phyloP scores from a whole-genome alignment of 192 early-diverging fungal genomes.

The Diversispora epigaea region DNA sequence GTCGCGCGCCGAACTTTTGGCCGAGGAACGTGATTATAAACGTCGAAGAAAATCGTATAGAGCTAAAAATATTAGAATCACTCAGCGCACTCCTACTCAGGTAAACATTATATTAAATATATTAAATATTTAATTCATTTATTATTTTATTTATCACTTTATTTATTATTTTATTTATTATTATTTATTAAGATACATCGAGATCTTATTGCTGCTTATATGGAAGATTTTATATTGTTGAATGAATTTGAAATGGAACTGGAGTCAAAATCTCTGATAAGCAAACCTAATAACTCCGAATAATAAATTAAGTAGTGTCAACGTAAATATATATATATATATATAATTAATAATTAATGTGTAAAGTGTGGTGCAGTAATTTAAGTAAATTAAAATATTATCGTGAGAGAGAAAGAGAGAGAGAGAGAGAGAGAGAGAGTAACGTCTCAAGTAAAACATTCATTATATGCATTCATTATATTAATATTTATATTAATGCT shows the following conservation, averaged over 20 bases:
- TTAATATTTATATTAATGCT: no score
- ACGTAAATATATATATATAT: no score
- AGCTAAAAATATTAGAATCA: conserved; percentile 34
- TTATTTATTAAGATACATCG: conserved; percentile 17
- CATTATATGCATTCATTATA: no score
- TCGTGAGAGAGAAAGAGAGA: no score
- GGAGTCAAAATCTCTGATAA: background rate
- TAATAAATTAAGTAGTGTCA: background rate
- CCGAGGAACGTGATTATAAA: conserved; percentile 35
- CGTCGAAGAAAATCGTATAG: conserved; percentile 36
- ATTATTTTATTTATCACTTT: background rate
- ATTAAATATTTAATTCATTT: no score
- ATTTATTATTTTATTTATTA: background rate
- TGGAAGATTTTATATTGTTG: conserved; percentile 34
- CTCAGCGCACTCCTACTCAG: conserved; percentile 32
- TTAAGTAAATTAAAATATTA: background rate
- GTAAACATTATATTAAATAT: conserved; percentile 18
- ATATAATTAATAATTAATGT: no score
- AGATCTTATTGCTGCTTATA: conserved; percentile 32
- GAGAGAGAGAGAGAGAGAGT: no score
- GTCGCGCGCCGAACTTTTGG: conserved; percentile 27
- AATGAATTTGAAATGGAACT: conserved; percentile 16
- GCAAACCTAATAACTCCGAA: background rate
- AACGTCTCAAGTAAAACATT: no score
- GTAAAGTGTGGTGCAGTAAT: background rate